Evolutionary conservation across 2,329 filamentous ascomycete species (phyloP).

Genomic region (Tolypocladium tundrense): DNA sequence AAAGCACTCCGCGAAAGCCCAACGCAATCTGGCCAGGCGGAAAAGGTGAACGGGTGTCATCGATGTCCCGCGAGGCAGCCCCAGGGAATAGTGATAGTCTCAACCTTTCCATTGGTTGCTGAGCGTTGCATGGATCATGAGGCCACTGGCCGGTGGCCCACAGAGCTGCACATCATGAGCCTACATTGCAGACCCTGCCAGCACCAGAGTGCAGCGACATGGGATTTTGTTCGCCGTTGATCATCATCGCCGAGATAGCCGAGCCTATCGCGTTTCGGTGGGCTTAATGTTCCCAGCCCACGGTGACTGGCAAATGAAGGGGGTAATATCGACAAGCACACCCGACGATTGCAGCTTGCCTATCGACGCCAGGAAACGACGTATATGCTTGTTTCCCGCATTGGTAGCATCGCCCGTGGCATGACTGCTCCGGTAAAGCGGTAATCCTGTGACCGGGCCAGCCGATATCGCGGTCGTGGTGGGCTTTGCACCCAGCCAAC

Average conservation of each 20-base stretch:
- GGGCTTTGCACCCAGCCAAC: not conserved
- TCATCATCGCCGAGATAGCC: not conserved
- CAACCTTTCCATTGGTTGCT: constrained; percentile 8
- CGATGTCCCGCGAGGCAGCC: not conserved
- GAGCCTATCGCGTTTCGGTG: no score
- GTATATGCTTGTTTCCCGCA: not conserved
- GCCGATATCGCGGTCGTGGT: not conserved
- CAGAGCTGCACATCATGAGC: constrained; percentile 5
- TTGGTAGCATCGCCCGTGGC: not conserved
- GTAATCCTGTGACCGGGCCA: not conserved
- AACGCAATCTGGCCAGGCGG: not conserved
- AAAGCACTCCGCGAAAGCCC: not conserved
- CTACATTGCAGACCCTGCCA: constrained; percentile 2
- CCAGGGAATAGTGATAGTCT: not conserved
- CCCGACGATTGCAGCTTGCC: not conserved
- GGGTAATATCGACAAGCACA: not conserved
- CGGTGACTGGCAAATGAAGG: not conserved
- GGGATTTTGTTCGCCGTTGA: constrained; percentile 1
- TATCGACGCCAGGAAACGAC: not conserved
- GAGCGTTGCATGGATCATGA: constrained; percentile 11
- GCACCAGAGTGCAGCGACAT: constrained; percentile 4
- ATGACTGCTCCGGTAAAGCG: not conserved
- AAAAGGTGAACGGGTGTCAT: not conserved
- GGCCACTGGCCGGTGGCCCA: constrained; percentile 3
- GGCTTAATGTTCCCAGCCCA: not conserved